phyloP scores from a whole-genome alignment of 495 filamentous ascomycete species.

The Penicillium tannophilum region DNA sequence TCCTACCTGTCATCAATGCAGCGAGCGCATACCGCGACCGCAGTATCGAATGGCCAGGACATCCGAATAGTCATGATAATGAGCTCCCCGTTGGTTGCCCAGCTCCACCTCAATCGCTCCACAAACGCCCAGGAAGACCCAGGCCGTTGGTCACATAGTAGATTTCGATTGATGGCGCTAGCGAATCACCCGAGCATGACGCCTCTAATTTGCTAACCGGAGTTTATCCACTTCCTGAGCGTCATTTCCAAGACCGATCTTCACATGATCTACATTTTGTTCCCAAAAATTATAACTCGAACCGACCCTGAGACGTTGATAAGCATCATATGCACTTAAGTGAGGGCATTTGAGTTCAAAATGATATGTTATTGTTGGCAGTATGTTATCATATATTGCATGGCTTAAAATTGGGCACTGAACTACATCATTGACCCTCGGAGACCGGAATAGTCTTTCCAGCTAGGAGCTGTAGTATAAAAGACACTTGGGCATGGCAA shows the following conservation, averaged over 20 bases:
- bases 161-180: not conserved
- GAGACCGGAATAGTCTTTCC: no score
- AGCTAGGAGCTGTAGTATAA: no score
- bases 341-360: not conserved
- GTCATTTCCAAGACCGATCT: not conserved
- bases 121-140: not conserved
- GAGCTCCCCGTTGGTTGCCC: slow-evolving; percentile 15
- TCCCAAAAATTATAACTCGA: no score
- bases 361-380: not conserved
- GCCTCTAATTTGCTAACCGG: not conserved
- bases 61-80: slow-evolving; percentile 18
- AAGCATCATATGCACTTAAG: not conserved
- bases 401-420: no score
- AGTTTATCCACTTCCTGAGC: not conserved
- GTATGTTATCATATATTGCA: no score
- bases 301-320: not conserved
- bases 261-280: not conserved
- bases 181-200: not conserved
- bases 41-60: not conserved
- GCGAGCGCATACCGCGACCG: slow-evolving; percentile 10
- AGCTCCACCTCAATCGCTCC: not conserved
- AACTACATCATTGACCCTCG: no score
- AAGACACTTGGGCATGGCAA: no score
- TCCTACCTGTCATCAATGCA: slow-evolving; percentile 17
- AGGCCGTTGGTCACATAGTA: not conserved